Evolutionary conservation across 1,139 yeast species (phyloP).

Genomic region (Meyerozyma sp.): DNA sequence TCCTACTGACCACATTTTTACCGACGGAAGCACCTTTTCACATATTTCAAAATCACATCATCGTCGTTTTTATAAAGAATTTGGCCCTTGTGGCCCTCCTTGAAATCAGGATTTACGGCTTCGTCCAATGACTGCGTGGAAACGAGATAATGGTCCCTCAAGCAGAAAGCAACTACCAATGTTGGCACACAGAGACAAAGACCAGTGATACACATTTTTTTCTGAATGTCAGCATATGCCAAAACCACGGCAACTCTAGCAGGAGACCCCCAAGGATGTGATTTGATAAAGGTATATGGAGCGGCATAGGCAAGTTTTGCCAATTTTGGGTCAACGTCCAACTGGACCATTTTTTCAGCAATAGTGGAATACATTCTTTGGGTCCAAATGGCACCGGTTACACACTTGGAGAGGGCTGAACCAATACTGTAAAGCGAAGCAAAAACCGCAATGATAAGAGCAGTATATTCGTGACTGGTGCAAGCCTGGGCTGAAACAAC

Average conservation of each 20-base stretch:
- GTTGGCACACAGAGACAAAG: constrained; percentile 51
- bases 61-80: constrained; percentile 38
- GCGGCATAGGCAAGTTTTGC: constrained; percentile 47
- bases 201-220: constrained; percentile 52
- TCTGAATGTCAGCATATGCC: constrained; percentile 58
- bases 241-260: constrained; percentile 51
- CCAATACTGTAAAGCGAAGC: constrained; percentile 32
- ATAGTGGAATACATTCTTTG: constrained; percentile 19
- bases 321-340: constrained; percentile 9
- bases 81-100: constrained; percentile 20
- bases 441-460: constrained; percentile 27
- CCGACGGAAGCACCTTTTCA: neutral
- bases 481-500: constrained; percentile 28
- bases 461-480: constrained; percentile 35
- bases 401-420: constrained; percentile 28
- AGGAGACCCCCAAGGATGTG: constrained; percentile 56
- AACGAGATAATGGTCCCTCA: constrained; percentile 50
- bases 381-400: constrained; percentile 38
- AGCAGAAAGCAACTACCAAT: constrained; percentile 40
- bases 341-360: constrained; percentile 9
- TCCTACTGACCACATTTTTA: too few relatives aligned
- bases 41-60: constrained; percentile 13
- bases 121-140: constrained; percentile 32
- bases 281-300: constrained; percentile 44
- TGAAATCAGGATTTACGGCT: constrained; percentile 13